Base-by-base conservation (phyloP, 768 basidiomycete genomes). In the Pilatotrama ljubarskyi region DNA sequence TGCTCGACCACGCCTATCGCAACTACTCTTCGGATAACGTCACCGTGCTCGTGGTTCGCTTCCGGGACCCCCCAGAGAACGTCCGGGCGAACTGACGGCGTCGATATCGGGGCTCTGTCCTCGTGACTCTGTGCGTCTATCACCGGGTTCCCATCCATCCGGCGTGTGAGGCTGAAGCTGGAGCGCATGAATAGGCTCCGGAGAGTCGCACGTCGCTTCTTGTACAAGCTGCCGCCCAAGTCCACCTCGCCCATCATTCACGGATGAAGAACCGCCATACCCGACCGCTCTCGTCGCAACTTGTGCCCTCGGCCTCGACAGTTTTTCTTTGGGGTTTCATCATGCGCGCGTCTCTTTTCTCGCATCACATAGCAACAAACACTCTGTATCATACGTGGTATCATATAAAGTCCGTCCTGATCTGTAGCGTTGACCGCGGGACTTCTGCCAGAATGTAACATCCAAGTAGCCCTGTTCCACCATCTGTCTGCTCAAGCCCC, bases 21-120 rank as follows among this genome's bases (percentile, higher is more conserved):
- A 86, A 90, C 69, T 95, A 93, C 75, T 95, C 95, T 15, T 91
- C 90, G 41, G 97, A 99, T 74, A 99, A 99, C 75, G 87, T 98
- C 50, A 95, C 92, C 36, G 90, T 93, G 26, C 73, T 98, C 55
- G 92, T 98, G 54, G 82, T 98, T 32, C 85, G 92, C 49, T 91
- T 96, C 79, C 87, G 86, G 69, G 75, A 75, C 26, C 71, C 74
- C 36, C 65, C 70, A 26, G 65, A 65, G 50, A 61, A 24, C 50
- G 59, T 53, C 36, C 54, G 44, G 24, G 56, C 55, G 15, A 63
- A 61, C 43, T 68, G 51, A 54, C 51, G 55, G 52, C 61, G 51
- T 58, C 56, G 51, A 17, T 58, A n/a, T 53, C 51, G 61, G 52
- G 61, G 61, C 61, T 62, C 61, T 24, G 25, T 26, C 25, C 40